These are phyloP conservation scores for Saturnispora hagleri DNA, from an alignment of 805 yeast genomes.

Conservation along the genomic window DNA sequence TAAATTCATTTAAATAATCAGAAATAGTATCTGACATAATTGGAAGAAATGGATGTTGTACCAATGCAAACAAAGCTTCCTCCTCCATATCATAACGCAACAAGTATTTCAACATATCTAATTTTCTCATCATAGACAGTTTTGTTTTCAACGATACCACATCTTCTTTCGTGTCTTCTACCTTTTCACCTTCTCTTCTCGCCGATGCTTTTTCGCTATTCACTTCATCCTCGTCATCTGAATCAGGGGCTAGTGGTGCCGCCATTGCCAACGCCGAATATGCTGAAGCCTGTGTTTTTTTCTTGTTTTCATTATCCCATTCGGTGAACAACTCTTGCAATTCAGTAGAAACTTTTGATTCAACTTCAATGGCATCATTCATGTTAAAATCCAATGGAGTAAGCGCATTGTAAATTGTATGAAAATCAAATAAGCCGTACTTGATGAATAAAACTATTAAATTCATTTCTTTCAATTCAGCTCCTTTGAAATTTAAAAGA, in stretches of 20 bases:
- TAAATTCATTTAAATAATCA: conserved; percentile 38
- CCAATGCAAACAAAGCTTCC: conserved; percentile 51
- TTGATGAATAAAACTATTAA: conserved; percentile 51
- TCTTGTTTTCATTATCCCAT: conserved; percentile 41
- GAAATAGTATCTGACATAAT: conserved; percentile 42
- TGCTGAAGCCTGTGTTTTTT: conserved; percentile 49
- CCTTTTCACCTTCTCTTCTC: neutral
- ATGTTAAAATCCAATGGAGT: conserved; percentile 34
- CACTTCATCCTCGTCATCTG: conserved; percentile 36
- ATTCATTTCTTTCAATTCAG: conserved; percentile 16
- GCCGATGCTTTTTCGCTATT: neutral
- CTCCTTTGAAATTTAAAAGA: conserved; percentile 17
- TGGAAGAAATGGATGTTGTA: conserved; percentile 54
- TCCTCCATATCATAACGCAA: conserved; percentile 52
- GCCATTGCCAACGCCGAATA: conserved; percentile 82
- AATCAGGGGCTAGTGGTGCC: conserved; percentile 69
- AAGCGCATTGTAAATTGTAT: conserved; percentile 47
- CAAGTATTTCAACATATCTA: conserved; percentile 41
- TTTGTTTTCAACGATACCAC: conserved; percentile 11
- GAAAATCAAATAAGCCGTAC: conserved; percentile 56
- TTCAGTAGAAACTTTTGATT: conserved; percentile 17
- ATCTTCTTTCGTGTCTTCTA: neutral
- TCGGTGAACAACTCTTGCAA: conserved; percentile 35
- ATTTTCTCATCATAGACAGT: conserved; percentile 26
- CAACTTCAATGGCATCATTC: conserved; percentile 13